These are phyloP conservation scores for Talaromyces sp. DNA, from an alignment of 2,329 filamentous ascomycete species.

Conservation along the genomic window DNA sequence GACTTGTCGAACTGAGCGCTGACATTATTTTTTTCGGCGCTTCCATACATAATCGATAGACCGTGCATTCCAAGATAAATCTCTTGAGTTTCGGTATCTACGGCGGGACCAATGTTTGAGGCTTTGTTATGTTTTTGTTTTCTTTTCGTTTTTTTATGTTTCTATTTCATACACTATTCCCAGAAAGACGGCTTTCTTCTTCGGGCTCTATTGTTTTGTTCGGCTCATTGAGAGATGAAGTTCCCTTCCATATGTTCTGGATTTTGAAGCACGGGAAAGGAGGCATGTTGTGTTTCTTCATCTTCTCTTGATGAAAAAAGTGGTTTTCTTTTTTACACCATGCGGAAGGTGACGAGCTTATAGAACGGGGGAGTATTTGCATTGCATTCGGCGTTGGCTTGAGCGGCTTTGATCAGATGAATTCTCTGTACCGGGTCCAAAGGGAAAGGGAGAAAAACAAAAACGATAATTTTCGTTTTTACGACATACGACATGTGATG, in stretches of 20 bases:
- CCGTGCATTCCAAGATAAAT: conserved; percentile 38
- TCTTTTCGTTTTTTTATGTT: conserved; percentile 10
- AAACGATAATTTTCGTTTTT: conserved; percentile 19
- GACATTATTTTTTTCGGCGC: conserved; percentile 19
- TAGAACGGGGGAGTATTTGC: conserved; percentile 32
- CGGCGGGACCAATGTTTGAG: conserved; percentile 23
- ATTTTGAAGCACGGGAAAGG: conserved; percentile 12
- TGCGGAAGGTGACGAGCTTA: conserved; percentile 21
- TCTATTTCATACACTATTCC: conserved; percentile 10
- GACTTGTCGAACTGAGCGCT: conserved; percentile 34
- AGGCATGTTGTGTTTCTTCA: conserved; percentile 15
- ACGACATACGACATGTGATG: conserved; percentile 9
- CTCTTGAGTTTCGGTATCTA: conserved; percentile 38
- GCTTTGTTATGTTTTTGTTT: conserved; percentile 15
- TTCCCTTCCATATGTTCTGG: conserved; percentile 5
- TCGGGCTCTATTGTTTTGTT: conserved; percentile 16
- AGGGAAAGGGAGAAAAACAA: conserved; percentile 21
- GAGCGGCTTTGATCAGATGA: conserved; percentile 28
- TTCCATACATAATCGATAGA: conserved; percentile 29
- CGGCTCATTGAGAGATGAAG: conserved; percentile 1
- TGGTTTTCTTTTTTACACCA: conserved; percentile 9
- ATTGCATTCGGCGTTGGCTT: conserved; percentile 41
- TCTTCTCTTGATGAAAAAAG: conserved; percentile 20
- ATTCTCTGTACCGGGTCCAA: conserved; percentile 30
- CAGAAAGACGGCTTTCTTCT: conserved; percentile 24